phyloP scores from a whole-genome alignment of 2,329 filamentous ascomycete genomes.

The Verticillium zaregamsianum region DNA sequence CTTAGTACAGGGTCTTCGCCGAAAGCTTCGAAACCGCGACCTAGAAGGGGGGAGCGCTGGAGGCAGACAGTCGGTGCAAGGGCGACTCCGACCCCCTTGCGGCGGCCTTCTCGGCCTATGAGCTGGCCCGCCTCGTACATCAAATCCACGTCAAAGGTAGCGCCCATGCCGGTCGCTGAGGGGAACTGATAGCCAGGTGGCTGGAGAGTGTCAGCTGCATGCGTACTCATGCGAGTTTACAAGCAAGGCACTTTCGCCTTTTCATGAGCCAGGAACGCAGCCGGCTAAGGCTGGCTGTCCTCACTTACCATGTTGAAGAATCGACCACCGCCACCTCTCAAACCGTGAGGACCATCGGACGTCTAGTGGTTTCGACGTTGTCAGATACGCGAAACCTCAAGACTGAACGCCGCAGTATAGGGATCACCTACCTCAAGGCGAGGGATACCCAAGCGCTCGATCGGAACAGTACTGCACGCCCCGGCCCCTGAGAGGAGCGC shows the following conservation, averaged over 20 bases:
- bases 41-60: conserved; percentile 57
- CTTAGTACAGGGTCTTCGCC: conserved; percentile 43
- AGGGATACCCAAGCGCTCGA: not conserved
- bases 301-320: not conserved
- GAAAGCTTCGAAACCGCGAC: conserved; percentile 61
- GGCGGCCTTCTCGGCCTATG: too few species aligned
- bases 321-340: not conserved
- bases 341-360: conserved; percentile 2
- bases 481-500: not conserved
- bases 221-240: not conserved
- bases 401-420: too few species aligned
- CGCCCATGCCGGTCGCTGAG: conserved; percentile 3
- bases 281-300: not conserved
- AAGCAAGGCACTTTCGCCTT: too few species aligned
- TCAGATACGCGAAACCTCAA: too few species aligned
- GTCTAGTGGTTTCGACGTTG: not conserved
- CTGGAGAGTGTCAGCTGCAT: not conserved
- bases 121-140: not conserved
- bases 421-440: not conserved
- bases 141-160: conserved; percentile 1
- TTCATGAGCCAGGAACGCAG: not conserved
- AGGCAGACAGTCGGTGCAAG: conserved; percentile 54
- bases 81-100: too few species aligned
- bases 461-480: not conserved
- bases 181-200: not conserved